These are phyloP conservation scores for Globisporangium emineosum DNA, from an alignment of 352 stramenopile species.

Conservation along the genomic window DNA sequence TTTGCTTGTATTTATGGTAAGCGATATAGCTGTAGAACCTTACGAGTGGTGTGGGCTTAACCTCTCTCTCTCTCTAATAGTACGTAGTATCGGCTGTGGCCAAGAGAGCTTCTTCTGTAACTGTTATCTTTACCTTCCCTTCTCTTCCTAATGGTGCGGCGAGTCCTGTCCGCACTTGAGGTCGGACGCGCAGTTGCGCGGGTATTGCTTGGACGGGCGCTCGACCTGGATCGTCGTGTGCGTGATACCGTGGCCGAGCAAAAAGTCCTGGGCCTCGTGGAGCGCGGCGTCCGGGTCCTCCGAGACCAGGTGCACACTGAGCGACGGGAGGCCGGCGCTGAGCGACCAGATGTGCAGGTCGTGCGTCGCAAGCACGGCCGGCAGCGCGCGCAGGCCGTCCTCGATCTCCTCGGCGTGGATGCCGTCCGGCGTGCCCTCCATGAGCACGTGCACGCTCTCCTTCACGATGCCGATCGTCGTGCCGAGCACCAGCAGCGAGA, in stretches of 20 bases:
- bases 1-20: too few species aligned
- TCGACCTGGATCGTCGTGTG: slow-evolving; percentile 91
- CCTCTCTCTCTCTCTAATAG: neutral
- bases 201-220: slow-evolving; percentile 61
- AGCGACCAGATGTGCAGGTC: slow-evolving; percentile 99
- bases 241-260: slow-evolving; percentile 76
- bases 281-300: slow-evolving; percentile 63
- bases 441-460: slow-evolving; percentile 91
- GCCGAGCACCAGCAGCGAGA: slow-evolving; percentile 93
- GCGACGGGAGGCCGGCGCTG: slow-evolving; percentile 82
- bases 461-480: slow-evolving; percentile 92
- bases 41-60: neutral
- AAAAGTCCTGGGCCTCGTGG: slow-evolving; percentile 63
- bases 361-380: slow-evolving; percentile 92
- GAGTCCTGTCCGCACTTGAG: slow-evolving; percentile 80
- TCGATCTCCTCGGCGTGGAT: slow-evolving; percentile 89
- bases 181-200: slow-evolving; percentile 60
- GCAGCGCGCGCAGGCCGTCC: slow-evolving; percentile 65
- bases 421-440: slow-evolving; percentile 93
- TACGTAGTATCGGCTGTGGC: neutral
- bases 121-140: slow-evolving; percentile 17
- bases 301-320: slow-evolving; percentile 92
- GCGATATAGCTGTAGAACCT: neutral
- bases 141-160: slow-evolving; percentile 33
- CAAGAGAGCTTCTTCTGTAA: neutral